A percentile compares a stretch with the other conserved stretches of the same genome.
Evolutionary conservation across 352 stramenopile species (phyloP).

Genomic region (Phytophthora citrophthora): DNA sequence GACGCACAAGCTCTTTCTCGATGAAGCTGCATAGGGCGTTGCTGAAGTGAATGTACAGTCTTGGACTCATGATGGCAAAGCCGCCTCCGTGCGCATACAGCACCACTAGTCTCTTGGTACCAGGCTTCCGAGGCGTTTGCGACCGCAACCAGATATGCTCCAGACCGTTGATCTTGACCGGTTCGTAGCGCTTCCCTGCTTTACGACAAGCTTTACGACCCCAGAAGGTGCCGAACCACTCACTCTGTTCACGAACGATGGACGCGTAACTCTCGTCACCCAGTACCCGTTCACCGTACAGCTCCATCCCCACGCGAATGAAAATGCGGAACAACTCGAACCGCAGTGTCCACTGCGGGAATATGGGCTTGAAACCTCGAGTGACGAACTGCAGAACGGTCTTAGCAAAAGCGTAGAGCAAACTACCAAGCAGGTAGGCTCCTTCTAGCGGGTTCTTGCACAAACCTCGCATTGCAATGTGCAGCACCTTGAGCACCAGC

Average conservation of each 20-base stretch:
- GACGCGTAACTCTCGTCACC: conserved; percentile 33
- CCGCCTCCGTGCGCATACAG: conserved; percentile 56
- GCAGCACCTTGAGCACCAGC: conserved; percentile 29
- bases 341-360: conserved; percentile 49
- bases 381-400: conserved; percentile 24
- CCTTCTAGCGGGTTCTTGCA: conserved; percentile 37
- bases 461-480: conserved; percentile 29
- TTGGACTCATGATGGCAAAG: conserved; percentile 47
- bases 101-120: conserved; percentile 31
- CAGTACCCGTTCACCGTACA: conserved; percentile 33
- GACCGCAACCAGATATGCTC: conserved; percentile 47
- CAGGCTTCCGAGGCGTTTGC: conserved; percentile 3
- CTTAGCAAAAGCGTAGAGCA: conserved; percentile 27
- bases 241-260: conserved; percentile 38
- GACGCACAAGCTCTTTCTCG: conserved; percentile 28
- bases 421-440: conserved; percentile 22
- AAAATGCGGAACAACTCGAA: conserved; percentile 47
- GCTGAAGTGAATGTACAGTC: conserved; percentile 50
- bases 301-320: conserved; percentile 29
- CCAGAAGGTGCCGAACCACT: conserved; percentile 33
- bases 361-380: conserved; percentile 37
- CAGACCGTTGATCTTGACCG: conserved; percentile 34
- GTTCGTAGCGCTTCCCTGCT: conserved; percentile 20
- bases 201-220: conserved; percentile 25
- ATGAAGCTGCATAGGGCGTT: conserved; percentile 34